These are phyloP conservation scores for Mycena latifolia DNA, from an alignment of 768 basidiomycete species.

Conservation along the genomic window DNA sequence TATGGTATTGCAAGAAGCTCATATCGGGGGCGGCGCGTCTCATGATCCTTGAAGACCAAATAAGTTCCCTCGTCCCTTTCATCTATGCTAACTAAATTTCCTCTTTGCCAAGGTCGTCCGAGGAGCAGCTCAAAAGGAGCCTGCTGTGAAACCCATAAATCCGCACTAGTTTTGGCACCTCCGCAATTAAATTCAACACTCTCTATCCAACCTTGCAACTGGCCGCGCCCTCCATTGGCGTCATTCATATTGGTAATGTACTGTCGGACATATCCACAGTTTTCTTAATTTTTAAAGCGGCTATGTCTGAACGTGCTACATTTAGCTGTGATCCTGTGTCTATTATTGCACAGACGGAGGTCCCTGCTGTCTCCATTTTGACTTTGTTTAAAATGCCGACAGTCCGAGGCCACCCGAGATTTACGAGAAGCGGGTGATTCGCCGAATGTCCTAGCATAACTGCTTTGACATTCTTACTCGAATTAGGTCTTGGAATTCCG, in stretches of 20 bases:
- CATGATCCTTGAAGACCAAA: constrained; percentile 37
- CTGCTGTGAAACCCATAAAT: constrained; percentile 36
- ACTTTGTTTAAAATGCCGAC: constrained; percentile 29
- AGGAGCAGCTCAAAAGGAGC: constrained; percentile 37
- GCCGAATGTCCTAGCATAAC: background rate
- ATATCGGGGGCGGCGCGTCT: constrained; percentile 8
- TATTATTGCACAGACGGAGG: constrained; percentile 36
- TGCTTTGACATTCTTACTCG: constrained; percentile 6
- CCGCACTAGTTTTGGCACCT: constrained; percentile 33
- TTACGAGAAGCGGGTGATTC: background rate
- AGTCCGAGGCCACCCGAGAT: background rate
- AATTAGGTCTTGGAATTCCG: background rate
- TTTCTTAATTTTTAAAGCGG: background rate
- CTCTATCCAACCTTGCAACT: constrained; percentile 36
- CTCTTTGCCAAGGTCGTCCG: constrained; percentile 41
- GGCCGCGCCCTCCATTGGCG: constrained; percentile 43
- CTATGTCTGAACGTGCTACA: constrained; percentile 35
- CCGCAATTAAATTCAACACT: constrained; percentile 40
- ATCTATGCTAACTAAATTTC: constrained; percentile 42
- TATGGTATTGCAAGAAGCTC: constrained; percentile 31
- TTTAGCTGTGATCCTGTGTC: constrained; percentile 45
- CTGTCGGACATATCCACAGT: constrained; percentile 34
- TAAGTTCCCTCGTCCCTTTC: constrained; percentile 43
- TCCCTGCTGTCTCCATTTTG: constrained; percentile 24
- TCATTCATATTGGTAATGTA: constrained; percentile 38